Conservation (phyloP, 148 eudicot genomes). For the Suaeda aralocaspica region DNA sequence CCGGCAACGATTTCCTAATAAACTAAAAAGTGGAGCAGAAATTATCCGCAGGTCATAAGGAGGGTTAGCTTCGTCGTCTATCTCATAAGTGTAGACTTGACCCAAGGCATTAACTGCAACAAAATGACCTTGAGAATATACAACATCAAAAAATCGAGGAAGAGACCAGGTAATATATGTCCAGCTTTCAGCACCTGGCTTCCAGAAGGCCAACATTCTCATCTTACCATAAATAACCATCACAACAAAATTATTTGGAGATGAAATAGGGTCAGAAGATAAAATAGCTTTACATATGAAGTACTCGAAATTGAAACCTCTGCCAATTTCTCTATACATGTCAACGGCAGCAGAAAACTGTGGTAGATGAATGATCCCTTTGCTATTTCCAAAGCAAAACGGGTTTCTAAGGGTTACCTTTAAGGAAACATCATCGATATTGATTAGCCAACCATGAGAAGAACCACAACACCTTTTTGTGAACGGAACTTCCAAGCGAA, state of each 20-base stretch:
- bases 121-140: conserved; percentile 5
- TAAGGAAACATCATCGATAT: conserved; percentile 13
- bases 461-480: conserved; percentile 18
- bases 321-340: neutral
- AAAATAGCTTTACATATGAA: conserved; percentile 19
- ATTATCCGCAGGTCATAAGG: neutral
- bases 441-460: conserved; percentile 26
- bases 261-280: conserved; percentile 10
- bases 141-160: conserved; percentile 4
- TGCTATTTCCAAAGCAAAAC: conserved; percentile 9
- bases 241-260: conserved; percentile 9
- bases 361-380: conserved; percentile 12
- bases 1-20: neutral
- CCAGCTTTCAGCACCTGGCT: conserved; percentile 21
- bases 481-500: conserved; percentile 9
- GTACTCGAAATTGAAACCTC: conserved; percentile 3
- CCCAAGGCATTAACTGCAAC: conserved; percentile 15
- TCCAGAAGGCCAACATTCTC: conserved; percentile 11
- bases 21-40: neutral
- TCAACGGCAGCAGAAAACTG: conserved; percentile 8
- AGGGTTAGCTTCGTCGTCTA: neutral
- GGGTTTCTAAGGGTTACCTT: conserved; percentile 13
- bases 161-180: neutral
- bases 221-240: conserved; percentile 18
- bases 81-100: conserved; percentile 11